These are phyloP conservation scores for Diaporthe vexans DNA, from an alignment of 2,329 filamentous ascomycete species.

Conservation along the genomic window DNA sequence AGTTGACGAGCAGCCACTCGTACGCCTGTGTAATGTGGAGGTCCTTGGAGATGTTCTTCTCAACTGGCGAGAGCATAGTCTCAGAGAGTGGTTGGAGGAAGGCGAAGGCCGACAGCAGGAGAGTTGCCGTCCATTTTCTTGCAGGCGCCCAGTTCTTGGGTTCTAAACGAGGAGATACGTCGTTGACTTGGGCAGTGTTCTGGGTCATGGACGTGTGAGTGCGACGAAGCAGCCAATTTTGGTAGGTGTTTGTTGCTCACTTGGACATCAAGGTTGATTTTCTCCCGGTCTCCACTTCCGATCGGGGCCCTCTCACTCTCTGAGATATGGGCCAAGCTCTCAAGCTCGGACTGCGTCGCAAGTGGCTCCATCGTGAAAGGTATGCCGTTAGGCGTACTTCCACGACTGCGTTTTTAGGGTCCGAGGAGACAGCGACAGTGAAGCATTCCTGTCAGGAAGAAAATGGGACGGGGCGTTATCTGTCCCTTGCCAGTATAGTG, in stretches of 20 bases:
- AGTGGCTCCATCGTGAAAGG: neutral
- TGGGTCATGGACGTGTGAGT: neutral
- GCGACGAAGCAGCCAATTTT: neutral
- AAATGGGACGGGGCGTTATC: neutral
- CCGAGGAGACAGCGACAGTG: neutral
- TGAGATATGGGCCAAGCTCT: slow-evolving; percentile 3
- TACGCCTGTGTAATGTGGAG: slow-evolving; percentile 11
- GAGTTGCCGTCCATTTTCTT: slow-evolving; percentile 62
- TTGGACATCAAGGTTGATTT: neutral
- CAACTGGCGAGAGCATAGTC: slow-evolving; percentile 52
- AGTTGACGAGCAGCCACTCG: slow-evolving; percentile 24
- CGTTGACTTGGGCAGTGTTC: too few relatives aligned
- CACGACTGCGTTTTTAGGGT: neutral
- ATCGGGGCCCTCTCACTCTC: neutral
- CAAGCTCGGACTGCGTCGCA: neutral
- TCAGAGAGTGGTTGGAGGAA: slow-evolving; percentile 66
- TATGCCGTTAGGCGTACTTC: neutral
- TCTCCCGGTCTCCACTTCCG: neutral
- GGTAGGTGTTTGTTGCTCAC: neutral
- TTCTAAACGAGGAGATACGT: neutral
- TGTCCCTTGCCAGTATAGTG: neutral
- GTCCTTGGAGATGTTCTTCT: neutral
- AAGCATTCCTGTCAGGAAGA: neutral
- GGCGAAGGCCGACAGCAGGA: slow-evolving; percentile 64
- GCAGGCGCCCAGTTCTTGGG: slow-evolving; percentile 57